Percentiles rank a stretch among this genome's conserved stretches.
phyloP scores from a whole-genome alignment of 73 alveolate species.

The Paramecium caudatum region DNA sequence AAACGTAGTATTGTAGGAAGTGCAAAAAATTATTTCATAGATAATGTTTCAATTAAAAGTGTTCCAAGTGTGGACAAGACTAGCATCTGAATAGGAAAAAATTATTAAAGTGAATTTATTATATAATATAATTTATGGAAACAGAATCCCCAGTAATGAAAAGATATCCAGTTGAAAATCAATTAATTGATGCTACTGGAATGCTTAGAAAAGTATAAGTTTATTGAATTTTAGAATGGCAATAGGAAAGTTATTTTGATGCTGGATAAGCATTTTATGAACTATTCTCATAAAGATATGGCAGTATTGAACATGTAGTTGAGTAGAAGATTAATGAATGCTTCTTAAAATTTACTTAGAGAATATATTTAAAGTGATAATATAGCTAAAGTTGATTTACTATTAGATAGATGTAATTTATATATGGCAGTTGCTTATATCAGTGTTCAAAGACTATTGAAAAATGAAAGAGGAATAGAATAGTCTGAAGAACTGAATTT shows the following conservation, averaged over 20 bases:
- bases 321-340: constrained; percentile 27
- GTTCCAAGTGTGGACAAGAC: background rate
- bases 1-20: background rate
- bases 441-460: background rate
- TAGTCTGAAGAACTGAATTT: constrained; percentile 5
- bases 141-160: constrained; percentile 10
- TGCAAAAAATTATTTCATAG: background rate
- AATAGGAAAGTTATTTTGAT: background rate
- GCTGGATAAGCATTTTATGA: constrained; percentile 18
- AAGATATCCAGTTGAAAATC: constrained; percentile 14
- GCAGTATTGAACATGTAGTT: background rate
- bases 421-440: background rate
- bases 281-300: background rate
- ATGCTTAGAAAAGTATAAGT: constrained; percentile 19
- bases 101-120: constrained; percentile 1
- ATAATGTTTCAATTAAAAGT: background rate
- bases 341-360: background rate
- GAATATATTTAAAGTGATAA: constrained; percentile 1
- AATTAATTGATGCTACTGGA: constrained; percentile 42
- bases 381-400: background rate
- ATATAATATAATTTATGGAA: background rate
- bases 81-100: background rate
- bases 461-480: constrained; percentile 37
- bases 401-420: constrained; percentile 41
- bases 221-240: background rate